phyloP scores from a whole-genome alignment of 208 protist genomes.

The Leishmania arabica region DNA sequence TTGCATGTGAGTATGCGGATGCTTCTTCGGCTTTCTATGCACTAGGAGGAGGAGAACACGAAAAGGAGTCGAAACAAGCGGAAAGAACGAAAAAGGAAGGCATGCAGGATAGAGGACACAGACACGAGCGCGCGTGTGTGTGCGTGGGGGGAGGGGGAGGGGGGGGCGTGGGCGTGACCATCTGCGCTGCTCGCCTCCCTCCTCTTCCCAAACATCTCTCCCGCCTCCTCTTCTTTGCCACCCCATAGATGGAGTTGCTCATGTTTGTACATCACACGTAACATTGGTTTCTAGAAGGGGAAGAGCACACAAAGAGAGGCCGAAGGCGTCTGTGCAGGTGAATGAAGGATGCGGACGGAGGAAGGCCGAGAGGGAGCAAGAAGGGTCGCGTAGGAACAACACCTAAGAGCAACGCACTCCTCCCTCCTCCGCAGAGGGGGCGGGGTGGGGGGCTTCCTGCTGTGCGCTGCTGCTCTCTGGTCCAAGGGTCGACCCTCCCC shows the following conservation, averaged over 20 bases:
- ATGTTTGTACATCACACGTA: not conserved
- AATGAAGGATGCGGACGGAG: not conserved
- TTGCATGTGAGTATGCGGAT: not conserved
- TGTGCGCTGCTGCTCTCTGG: not conserved
- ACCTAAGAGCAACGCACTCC: not conserved
- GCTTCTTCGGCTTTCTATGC: not conserved
- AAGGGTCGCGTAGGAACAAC: not conserved
- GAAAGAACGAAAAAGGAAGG: not conserved
- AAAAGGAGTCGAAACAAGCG: not conserved
- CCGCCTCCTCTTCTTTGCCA: not conserved
- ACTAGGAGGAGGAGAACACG: not conserved
- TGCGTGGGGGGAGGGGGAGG: not conserved
- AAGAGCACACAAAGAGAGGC: not conserved
- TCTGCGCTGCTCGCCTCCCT: not conserved
- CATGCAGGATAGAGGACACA: not conserved
- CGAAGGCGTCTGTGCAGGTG: not conserved
- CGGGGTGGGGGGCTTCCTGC: not conserved
- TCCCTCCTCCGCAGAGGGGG: too few species aligned
- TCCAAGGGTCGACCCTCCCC: not conserved
- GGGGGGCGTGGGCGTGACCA: not conserved
- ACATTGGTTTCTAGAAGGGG: not conserved
- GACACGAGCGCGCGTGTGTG: not conserved
- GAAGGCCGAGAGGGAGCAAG: not conserved
- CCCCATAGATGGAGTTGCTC: not conserved
- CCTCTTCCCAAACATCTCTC: not conserved